These are phyloP conservation scores for Starmerella davenportii DNA, from an alignment of 805 yeast genomes.

Conservation along the genomic window DNA sequence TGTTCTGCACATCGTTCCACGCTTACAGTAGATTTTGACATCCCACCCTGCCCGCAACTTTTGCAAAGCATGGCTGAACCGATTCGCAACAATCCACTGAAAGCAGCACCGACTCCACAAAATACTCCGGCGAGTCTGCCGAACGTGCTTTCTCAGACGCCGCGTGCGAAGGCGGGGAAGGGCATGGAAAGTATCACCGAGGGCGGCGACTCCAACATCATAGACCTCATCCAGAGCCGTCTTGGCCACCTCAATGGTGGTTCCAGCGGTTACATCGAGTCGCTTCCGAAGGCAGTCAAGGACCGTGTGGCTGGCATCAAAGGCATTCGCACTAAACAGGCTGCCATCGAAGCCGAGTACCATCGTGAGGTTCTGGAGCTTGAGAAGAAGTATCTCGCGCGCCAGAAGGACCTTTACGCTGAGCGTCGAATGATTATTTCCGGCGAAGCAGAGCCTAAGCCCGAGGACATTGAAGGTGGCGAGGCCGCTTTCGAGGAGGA, in stretches of 20 bases:
- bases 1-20: background rate
- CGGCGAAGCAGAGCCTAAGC: conserved; percentile 62
- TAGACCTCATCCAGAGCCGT: conserved; percentile 79
- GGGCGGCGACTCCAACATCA: conserved; percentile 63
- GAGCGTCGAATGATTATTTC: conserved; percentile 52
- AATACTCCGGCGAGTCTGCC: conserved; percentile 88
- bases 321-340: conserved; percentile 59
- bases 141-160: conserved; percentile 31
- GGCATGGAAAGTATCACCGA: conserved; percentile 45
- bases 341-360: conserved; percentile 74
- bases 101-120: conserved; percentile 96
- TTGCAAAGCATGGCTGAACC: conserved; percentile 55
- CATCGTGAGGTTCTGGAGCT: conserved; percentile 74
- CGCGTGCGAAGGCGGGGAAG: conserved; percentile 8
- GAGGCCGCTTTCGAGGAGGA: conserved; percentile 44
- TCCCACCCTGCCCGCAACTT: background rate
- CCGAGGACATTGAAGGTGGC: conserved; percentile 64
- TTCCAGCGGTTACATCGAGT: conserved; percentile 68
- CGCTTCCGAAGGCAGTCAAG: conserved; percentile 54
- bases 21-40: background rate
- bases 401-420: conserved; percentile 59
- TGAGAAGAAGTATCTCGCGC: conserved; percentile 58
- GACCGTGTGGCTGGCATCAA: conserved; percentile 68
- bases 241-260: conserved; percentile 69
- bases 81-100: conserved; percentile 36